These are phyloP conservation scores for Funneliformis geosporum DNA, from an alignment of 192 early-diverging fungal species.

Conservation along the genomic window DNA sequence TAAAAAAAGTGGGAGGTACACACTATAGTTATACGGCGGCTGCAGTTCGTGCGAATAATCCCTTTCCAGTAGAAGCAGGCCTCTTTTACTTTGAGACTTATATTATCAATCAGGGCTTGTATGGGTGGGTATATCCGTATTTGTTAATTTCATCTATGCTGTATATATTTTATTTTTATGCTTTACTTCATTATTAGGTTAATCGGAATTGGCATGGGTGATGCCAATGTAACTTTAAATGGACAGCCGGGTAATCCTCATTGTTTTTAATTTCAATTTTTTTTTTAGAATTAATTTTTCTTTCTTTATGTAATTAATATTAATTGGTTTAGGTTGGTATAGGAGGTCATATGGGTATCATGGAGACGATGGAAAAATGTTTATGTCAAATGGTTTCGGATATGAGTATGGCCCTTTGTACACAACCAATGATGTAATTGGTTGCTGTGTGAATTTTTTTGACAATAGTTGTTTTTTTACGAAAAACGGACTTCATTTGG, in stretches of 20 bases:
- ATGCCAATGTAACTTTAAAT: background rate
- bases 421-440: background rate
- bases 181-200: background rate
- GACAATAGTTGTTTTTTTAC: background rate
- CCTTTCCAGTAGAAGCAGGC: background rate
- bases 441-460: background rate
- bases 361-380: background rate
- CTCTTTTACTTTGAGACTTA: background rate
- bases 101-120: background rate
- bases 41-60: background rate
- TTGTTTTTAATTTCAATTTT: background rate
- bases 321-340: background rate
- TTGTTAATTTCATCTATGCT: too few species aligned
- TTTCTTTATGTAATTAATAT: background rate
- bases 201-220: background rate
- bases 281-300: background rate
- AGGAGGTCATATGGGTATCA: background rate
- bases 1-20: too few species aligned
- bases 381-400: background rate
- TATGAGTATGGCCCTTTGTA: background rate
- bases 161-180: too few species aligned
- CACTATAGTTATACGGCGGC: background rate
- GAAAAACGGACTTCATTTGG: background rate
- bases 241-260: background rate
- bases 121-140: background rate